Evolutionary conservation across 441 rosid species (phyloP), one percentile per base, ranked within the genome.

Genomic region (Adansonia gregorii): DNA sequence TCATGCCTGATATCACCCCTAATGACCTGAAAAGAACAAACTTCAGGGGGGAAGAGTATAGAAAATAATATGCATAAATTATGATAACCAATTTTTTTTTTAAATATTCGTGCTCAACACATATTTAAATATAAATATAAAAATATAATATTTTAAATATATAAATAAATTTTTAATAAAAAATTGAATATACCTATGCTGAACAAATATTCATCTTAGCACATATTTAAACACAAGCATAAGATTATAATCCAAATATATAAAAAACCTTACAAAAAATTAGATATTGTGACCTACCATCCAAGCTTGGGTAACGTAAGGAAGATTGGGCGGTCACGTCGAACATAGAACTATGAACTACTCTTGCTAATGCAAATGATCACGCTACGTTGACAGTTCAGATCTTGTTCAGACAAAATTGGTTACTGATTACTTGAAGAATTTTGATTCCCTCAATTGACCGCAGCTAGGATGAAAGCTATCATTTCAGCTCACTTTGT

Each of bases 1-100:
- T 87, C 94, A 92, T 90, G 1, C 98, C 97, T 1, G 97, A 91
- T 64, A 91, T 74, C n/a, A 92, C 76, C 20, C 98, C 98, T 39
- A 94, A 27, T 45, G 98, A 91, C 87, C 95, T 89, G 27, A 73
- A 81, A 20, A 24, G 46, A 24, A 24, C 19, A 49, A 72, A 27
- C 60, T 58, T 20, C 5, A 8, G 2, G 14, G 9, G 2, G 0
- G 27, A 24, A 67, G 14, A 8, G 2, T 61, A 17, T 1, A 27
- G 5, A 24, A 66, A 65, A 15, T 39, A 10, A 14, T 39, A 6
- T 41, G 11, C 31, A n/a, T n/a, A n/a, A 2, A 35, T 35, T 35
- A 35, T 35, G 3, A 35, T 35, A 4, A 1, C 4, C 4, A 2
- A 35, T 1, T 35, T 2, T 35, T 35, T 35, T 35, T 35, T 35